Conservation (phyloP, 345 rosid species). For the Gossypium rotundifolium region DNA sequence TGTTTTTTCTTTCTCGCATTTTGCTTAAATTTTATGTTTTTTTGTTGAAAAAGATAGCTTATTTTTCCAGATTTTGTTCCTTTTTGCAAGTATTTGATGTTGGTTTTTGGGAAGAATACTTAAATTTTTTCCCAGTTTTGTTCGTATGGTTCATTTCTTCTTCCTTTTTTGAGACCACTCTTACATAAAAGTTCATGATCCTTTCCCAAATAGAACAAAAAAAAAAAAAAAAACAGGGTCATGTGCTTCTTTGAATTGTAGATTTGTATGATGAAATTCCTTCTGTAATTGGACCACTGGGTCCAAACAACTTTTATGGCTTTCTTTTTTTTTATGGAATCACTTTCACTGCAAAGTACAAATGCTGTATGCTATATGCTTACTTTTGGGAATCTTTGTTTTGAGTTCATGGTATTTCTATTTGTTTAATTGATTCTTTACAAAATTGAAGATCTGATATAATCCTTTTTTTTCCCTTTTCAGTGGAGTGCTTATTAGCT, state of each 20-base stretch:
- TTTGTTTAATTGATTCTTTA: background rate
- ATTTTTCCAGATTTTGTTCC: background rate
- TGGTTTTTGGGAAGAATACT: background rate
- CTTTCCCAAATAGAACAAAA: background rate
- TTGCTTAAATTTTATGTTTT: constrained; percentile 2
- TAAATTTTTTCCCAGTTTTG: background rate
- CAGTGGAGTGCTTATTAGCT: constrained; percentile 3
- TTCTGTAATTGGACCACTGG: constrained; percentile 11
- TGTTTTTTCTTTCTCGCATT: constrained; percentile 11
- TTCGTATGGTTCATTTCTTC: background rate
- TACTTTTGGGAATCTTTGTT: background rate
- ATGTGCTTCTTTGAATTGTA: background rate
- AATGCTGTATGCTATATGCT: background rate
- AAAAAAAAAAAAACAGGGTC: no score
- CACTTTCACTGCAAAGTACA: background rate
- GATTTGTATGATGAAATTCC: background rate
- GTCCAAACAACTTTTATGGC: background rate
- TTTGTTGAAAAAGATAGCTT: background rate
- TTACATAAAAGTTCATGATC: constrained; percentile 1
- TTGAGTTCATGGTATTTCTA: background rate
- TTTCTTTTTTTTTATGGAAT: background rate
- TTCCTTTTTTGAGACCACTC: background rate
- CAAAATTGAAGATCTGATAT: constrained; percentile 27
- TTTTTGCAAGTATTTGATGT: constrained; percentile 12
- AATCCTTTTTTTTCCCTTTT: background rate